Evolutionary conservation across 2,329 filamentous ascomycete species (phyloP).

Genomic region (Sporothrix brunneoviolacea): DNA sequence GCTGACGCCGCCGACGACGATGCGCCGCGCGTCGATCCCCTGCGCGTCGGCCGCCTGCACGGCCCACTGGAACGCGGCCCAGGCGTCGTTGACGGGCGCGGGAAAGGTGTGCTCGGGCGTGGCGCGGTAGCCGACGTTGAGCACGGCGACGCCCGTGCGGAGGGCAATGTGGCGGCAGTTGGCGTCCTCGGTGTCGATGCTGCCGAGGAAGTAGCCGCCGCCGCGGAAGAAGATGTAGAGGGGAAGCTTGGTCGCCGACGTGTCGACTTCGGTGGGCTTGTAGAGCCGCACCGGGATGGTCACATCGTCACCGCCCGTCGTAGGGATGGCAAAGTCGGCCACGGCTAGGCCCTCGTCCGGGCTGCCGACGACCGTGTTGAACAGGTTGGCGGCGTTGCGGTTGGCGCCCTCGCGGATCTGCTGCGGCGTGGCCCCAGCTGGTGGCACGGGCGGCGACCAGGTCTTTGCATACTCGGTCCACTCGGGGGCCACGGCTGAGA

Average conservation of each 20-base stretch:
- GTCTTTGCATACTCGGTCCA: slow-evolving; percentile 11
- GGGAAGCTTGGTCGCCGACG: no score
- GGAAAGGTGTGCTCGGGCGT: slow-evolving; percentile 43
- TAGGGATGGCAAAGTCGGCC: no score
- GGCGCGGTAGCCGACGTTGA: slow-evolving; percentile 48
- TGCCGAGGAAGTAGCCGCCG: slow-evolving; percentile 34
- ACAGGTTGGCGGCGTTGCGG: slow-evolving; percentile 2
- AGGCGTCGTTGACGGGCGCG: slow-evolving; percentile 40
- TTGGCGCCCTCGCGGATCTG: slow-evolving; percentile 6
- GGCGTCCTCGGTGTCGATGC: slow-evolving; percentile 41
- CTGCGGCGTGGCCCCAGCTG: slow-evolving; percentile 8
- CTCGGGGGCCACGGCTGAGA: neutral
- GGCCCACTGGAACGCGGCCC: slow-evolving; percentile 45
- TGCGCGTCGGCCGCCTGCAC: slow-evolving; percentile 23
- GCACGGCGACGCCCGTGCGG: slow-evolving; percentile 26
- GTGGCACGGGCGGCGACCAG: slow-evolving; percentile 7
- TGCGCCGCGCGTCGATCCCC: slow-evolving; percentile 26
- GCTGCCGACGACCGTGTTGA: neutral
- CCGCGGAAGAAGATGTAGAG: slow-evolving; percentile 40
- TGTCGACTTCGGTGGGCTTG: no score
- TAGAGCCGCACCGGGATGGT: no score
- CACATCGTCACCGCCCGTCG: neutral
- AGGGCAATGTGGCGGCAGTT: slow-evolving; percentile 28
- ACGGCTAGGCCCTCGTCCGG: neutral
- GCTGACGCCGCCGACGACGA: slow-evolving; percentile 40